Evolutionary conservation across 2,329 filamentous ascomycete species (phyloP), one percentile per base, ranked within the genome.

Genomic region (Cytospora piceae): DNA sequence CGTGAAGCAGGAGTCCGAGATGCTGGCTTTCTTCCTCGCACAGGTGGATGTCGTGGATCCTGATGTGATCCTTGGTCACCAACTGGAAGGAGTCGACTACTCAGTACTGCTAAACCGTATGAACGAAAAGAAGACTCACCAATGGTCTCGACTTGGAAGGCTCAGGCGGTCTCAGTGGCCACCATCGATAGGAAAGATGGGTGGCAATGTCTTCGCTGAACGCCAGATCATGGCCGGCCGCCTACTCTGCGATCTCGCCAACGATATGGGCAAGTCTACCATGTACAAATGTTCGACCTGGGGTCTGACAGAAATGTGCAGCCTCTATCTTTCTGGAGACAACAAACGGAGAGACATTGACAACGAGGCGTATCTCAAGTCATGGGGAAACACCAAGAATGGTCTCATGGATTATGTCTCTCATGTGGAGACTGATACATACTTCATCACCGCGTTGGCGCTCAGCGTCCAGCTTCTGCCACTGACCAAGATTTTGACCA

Each of bases 241-340:
- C 71, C 81, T 99, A 67, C 85, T 98, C 64, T 98, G 95, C 76
- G 95, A 99, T 79, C 82, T 98, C 67, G 93, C 90, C 65, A 99
- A 99, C 75, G 95, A 99, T 72, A 92, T 96, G 74, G 95, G 95
- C 77, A 98, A 97, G 81, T 97, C 94, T 14, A 87, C 93, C 70
- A 98, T 98, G 94, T 89, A 87, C 72, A 97, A 96, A 79, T 99
- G 95, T 77, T 94, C 97, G 77, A 96, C 94, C 3, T 99, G 95
- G 95, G 97, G 91, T 76, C 83, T 99, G 77, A 96, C 94, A 2
- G 95, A 99, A 77, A 99, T 99, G 94, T 96, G 93, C 76, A 92
- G 90, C 69, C 84, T 98, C 20, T 96, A 97, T 70, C 88, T 99
- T 6, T 85, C 88, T 37, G 87, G 87, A 31, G 87, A 87, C 64